A percentile compares a stretch with the other conserved stretches of the same genome.
These are phyloP conservation scores for Colletotrichum tanaceti DNA, from an alignment of 2,329 filamentous ascomycete species.

Conservation along the genomic window DNA sequence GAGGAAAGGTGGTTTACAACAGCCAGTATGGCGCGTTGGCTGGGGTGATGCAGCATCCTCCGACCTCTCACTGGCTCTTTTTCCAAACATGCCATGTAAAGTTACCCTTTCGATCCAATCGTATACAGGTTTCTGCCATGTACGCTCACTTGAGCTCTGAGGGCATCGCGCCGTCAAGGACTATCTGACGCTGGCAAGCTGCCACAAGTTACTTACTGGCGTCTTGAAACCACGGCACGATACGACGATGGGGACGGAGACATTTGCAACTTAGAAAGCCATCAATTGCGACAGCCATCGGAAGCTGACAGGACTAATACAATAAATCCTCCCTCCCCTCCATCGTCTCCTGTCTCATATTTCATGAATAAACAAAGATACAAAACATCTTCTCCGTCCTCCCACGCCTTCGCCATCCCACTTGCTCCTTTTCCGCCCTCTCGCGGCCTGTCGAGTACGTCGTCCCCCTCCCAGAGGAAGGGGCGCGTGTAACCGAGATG, in stretches of 20 bases:
- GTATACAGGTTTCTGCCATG: slow-evolving; percentile 3
- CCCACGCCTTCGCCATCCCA: neutral
- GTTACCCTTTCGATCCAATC: neutral
- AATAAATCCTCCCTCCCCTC: slow-evolving; percentile 6
- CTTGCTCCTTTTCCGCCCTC: slow-evolving; percentile 1
- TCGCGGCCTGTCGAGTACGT: neutral
- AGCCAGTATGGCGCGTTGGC: neutral
- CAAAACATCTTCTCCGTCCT: neutral
- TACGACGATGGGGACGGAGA: too few relatives aligned
- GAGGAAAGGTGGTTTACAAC: too few relatives aligned
- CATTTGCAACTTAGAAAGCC: slow-evolving; percentile 30
- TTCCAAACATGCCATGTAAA: neutral
- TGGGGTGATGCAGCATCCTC: neutral
- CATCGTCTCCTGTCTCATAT: slow-evolving; percentile 2
- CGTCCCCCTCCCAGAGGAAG: neutral
- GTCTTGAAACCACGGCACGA: too few relatives aligned
- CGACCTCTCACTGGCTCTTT: neutral
- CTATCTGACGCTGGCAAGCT: too few relatives aligned
- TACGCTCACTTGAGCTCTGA: slow-evolving; percentile 27
- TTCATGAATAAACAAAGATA: slow-evolving; percentile 11
- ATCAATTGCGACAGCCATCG: slow-evolving; percentile 33
- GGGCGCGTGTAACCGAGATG: neutral
- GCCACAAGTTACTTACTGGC: too few relatives aligned
- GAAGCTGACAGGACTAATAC: slow-evolving; percentile 30
- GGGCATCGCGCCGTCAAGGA: neutral